A percentile compares a stretch with the other conserved stretches of the same genome.
These are phyloP conservation scores for Pyrus hybrid DNA, from an alignment of 331 rosid species.

Conservation along the genomic window DNA sequence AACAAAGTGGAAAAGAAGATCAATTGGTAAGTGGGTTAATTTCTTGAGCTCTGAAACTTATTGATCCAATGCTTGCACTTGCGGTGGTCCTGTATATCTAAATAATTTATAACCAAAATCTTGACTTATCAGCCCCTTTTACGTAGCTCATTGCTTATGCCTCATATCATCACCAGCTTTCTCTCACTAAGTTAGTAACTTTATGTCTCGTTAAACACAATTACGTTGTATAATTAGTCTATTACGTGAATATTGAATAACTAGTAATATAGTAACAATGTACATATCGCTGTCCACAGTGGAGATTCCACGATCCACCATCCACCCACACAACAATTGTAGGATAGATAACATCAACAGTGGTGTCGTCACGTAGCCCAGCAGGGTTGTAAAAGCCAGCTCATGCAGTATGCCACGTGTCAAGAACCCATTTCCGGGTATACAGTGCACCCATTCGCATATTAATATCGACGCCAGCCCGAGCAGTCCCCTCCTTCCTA, in stretches of 20 bases:
- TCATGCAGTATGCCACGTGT: constrained; percentile 49
- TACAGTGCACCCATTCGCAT: constrained; percentile 16
- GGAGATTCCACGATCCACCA: constrained; percentile 28
- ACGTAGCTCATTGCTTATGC: neutral
- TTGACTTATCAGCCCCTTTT: neutral
- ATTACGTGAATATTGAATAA: neutral
- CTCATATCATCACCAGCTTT: neutral
- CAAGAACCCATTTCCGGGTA: constrained; percentile 11
- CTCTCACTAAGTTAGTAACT: neutral
- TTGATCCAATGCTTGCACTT: constrained; percentile 25
- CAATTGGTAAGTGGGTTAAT: constrained; percentile 15
- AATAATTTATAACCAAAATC: neutral
- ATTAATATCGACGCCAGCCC: constrained; percentile 43
- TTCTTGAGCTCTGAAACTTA: constrained; percentile 21
- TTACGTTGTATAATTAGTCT: too few relatives aligned
- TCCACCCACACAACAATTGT: constrained; percentile 36
- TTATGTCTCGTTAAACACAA: neutral
- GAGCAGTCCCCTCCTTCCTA: constrained; percentile 10
- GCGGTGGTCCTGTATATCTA: neutral
- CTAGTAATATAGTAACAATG: neutral
- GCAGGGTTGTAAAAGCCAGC: constrained; percentile 55
- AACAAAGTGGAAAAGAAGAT: neutral
- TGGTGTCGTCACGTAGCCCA: constrained; percentile 47
- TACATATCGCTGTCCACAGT: neutral
- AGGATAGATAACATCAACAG: constrained; percentile 37